Conservation (phyloP, 129 eudicot species). For the Helichrysum umbraculigerum region DNA sequence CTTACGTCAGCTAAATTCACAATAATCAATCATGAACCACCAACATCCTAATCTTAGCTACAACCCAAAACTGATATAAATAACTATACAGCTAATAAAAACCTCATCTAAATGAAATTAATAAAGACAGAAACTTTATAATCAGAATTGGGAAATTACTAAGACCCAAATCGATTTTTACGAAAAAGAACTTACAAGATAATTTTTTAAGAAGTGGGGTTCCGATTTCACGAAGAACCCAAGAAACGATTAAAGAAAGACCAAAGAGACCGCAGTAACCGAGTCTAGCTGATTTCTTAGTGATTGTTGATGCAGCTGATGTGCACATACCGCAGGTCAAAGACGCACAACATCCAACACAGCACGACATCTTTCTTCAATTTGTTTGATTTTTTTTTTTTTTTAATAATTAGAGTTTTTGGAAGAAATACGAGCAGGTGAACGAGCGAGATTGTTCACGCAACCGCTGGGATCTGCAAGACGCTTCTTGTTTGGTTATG, state of each 20-base stretch:
- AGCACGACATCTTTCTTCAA: constrained; percentile 67
- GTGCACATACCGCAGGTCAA: constrained; percentile 93
- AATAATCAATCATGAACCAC: neutral
- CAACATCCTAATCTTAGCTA: constrained; percentile 3
- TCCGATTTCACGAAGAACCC: constrained; percentile 90
- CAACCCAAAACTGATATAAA: neutral
- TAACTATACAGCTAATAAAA: constrained; percentile 7
- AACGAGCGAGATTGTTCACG: neutral
- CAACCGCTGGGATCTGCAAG: constrained; percentile 7
- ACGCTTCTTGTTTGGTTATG: neutral
- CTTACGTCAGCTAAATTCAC: constrained; percentile 9
- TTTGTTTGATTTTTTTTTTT: neutral
- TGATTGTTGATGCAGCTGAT: constrained; percentile 86
- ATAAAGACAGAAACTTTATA: neutral
- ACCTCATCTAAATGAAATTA: neutral
- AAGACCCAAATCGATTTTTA: constrained; percentile 11
- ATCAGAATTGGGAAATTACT: neutral
- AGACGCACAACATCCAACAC: constrained; percentile 80
- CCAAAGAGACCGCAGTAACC: constrained; percentile 93
- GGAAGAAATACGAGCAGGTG: neutral
- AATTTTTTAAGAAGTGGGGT: constrained; percentile 73
- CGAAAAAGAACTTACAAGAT: constrained; percentile 51
- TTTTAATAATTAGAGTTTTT: neutral
- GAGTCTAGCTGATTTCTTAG: constrained; percentile 74
- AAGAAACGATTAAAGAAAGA: constrained; percentile 71